A percentile compares a stretch with the other conserved stretches of the same genome.
Conservation (phyloP, 2,329 filamentous ascomycete genomes). For the Alternaria infectoria region DNA sequence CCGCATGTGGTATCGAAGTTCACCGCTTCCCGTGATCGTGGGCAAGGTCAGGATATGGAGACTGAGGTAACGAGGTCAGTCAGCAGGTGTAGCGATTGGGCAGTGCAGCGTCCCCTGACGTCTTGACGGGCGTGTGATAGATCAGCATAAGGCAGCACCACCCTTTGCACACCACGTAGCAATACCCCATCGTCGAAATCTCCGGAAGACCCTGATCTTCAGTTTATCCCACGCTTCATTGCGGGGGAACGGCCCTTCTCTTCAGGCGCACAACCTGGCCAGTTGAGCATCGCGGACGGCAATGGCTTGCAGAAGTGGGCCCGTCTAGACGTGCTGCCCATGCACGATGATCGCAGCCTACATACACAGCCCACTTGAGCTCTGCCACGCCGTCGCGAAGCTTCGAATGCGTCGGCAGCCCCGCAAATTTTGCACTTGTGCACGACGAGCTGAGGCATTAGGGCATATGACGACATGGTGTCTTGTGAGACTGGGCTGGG, state of each 20-base stretch:
- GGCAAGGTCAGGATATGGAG: background rate
- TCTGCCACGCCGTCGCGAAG: slow-evolving; percentile 20
- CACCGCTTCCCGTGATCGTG: slow-evolving; percentile 7
- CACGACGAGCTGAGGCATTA: slow-evolving; percentile 13
- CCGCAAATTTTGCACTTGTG: slow-evolving; percentile 9
- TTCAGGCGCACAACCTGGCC: background rate
- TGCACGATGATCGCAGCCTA: slow-evolving; percentile 24
- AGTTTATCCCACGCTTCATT: background rate
- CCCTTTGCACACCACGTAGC: slow-evolving; percentile 9
- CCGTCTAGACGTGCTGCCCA: slow-evolving; percentile 5
- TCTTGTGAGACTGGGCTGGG: slow-evolving; percentile 9
- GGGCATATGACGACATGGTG: slow-evolving; percentile 25
- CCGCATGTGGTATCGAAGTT: background rate
- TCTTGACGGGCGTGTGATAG: background rate
- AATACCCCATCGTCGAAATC: slow-evolving; percentile 1
- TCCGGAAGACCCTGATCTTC: slow-evolving; percentile 15
- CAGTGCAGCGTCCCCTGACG: background rate
- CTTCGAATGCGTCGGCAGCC: slow-evolving; percentile 14
- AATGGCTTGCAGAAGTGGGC: slow-evolving; percentile 11
- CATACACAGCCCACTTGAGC: slow-evolving; percentile 21
- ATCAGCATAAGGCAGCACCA: background rate
- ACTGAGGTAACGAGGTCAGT: background rate
- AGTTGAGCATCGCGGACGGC: slow-evolving; percentile 4
- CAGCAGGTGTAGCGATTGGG: background rate
- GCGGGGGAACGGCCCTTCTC: slow-evolving; percentile 7